Percentiles rank a stretch among this genome's conserved stretches.
These are phyloP conservation scores for Coccomyxa sp. DNA, from an alignment of 139 green algal genomes.

Conservation along the genomic window DNA sequence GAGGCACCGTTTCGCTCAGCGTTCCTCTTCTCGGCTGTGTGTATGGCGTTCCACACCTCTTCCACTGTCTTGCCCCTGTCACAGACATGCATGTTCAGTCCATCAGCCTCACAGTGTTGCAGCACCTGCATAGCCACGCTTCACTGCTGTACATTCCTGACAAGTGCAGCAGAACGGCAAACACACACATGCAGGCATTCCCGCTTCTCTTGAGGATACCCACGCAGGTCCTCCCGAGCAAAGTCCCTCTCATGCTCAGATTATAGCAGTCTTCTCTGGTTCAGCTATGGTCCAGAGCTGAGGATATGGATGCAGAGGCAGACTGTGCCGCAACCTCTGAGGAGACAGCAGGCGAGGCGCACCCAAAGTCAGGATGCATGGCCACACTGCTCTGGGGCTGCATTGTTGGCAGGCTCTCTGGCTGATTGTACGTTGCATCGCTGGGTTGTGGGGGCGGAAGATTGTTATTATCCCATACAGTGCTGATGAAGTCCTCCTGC, in stretches of 20 bases:
- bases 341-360: too few species aligned
- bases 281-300: too few species aligned
- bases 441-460: not conserved
- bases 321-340: not conserved
- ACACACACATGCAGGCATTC: not conserved
- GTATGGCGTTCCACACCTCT: constrained; percentile 18
- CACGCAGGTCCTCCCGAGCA: not conserved
- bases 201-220: not conserved
- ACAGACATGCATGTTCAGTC: not conserved
- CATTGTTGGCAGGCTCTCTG: not conserved
- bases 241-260: too few species aligned
- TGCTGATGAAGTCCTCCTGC: not conserved
- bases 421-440: not conserved
- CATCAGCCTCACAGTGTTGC: not conserved
- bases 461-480: not conserved
- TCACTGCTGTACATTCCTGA: not conserved
- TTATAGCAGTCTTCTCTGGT: not conserved
- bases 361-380: too few species aligned
- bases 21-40: not conserved
- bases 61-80: constrained; percentile 22
- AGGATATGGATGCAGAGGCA: not conserved
- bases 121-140: not conserved
- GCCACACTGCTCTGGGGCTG: too few species aligned
- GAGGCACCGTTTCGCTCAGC: not conserved
- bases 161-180: not conserved